A percentile compares a stretch with the other conserved stretches of the same genome.
phyloP scores from a whole-genome alignment of 768 basidiomycete genomes.

The Austroboletus festivus region DNA sequence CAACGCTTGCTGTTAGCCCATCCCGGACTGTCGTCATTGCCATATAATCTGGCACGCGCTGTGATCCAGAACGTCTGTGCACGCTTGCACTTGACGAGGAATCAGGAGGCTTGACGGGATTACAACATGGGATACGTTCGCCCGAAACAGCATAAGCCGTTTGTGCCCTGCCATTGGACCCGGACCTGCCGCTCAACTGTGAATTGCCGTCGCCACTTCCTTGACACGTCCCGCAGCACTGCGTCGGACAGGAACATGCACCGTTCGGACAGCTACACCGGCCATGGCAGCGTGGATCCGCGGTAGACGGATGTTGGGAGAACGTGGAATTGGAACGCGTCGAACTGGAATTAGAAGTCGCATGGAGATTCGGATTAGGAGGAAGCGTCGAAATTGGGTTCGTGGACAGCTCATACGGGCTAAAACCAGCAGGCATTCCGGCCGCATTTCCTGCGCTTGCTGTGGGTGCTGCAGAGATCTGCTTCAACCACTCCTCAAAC shows the following conservation, averaged over 20 bases:
- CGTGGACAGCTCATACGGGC: conserved; percentile 28
- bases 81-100: conserved; percentile 6
- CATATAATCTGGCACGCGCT: conserved; percentile 33
- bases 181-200: conserved; percentile 18
- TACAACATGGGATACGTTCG: conserved; percentile 29
- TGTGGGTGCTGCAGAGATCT: conserved; percentile 34
- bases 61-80: conserved; percentile 15
- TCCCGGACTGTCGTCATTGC: conserved; percentile 31
- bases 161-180: conserved; percentile 10
- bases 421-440: conserved; percentile 25
- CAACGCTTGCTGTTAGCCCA: conserved; percentile 23
- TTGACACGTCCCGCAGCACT: conserved; percentile 30
- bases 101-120: conserved; percentile 9
- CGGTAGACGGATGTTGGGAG: conserved; percentile 16
- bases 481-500: conserved; percentile 65
- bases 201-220: conserved; percentile 29
- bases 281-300: conserved; percentile 31
- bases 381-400: conserved; percentile 15
- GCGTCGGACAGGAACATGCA: conserved; percentile 32
- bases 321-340: conserved; percentile 5
- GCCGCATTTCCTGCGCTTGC: conserved; percentile 8
- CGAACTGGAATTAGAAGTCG: conserved; percentile 8
- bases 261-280: conserved; percentile 34
- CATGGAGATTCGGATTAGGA: conserved; percentile 8
- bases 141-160: conserved; percentile 33